phyloP scores from a whole-genome alignment of 2,329 filamentous ascomycete species.

The Ampelomyces quisqualis region DNA sequence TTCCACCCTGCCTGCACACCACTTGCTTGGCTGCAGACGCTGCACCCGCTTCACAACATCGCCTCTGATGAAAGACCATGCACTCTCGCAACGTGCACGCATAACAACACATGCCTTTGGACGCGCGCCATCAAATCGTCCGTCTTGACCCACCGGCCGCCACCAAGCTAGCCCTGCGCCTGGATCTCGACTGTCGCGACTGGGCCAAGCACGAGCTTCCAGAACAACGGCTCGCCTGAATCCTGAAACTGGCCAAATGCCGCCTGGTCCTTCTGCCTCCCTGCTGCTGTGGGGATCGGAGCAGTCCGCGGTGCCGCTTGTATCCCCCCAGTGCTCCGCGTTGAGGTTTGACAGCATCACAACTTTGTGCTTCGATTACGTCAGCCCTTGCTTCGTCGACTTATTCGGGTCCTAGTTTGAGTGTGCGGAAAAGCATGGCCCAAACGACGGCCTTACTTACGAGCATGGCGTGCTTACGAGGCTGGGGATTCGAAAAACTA shows the following conservation, averaged over 20 bases:
- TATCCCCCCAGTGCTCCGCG: slow-evolving; percentile 3
- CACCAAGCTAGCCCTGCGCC: slow-evolving; percentile 1
- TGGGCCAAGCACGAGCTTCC: slow-evolving; percentile 19
- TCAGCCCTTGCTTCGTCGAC: slow-evolving; percentile 5
- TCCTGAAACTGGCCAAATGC: slow-evolving; percentile 5
- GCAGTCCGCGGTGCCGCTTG: not conserved
- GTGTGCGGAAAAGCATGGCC: no score
- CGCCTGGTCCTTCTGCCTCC: slow-evolving; percentile 1
- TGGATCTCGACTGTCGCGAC: not conserved
- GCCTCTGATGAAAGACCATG: not conserved
- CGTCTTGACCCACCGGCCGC: slow-evolving; percentile 10
- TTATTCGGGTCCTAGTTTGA: no score
- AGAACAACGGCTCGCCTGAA: slow-evolving; percentile 12
- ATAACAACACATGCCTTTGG: slow-evolving; percentile 9
- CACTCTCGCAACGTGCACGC: slow-evolving; percentile 3
- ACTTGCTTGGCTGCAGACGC: no score
- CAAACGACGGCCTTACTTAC: no score
- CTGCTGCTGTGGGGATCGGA: not conserved
- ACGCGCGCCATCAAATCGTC: slow-evolving; percentile 6
- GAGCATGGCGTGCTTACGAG: no score
- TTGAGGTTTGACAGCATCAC: not conserved
- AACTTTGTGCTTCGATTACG: not conserved
- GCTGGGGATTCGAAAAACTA: no score
- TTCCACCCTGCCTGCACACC: no score
- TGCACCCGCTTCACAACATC: slow-evolving; percentile 11